phyloP scores from a whole-genome alignment of 805 yeast genomes.

The Cyberlindnera mycetangii region DNA sequence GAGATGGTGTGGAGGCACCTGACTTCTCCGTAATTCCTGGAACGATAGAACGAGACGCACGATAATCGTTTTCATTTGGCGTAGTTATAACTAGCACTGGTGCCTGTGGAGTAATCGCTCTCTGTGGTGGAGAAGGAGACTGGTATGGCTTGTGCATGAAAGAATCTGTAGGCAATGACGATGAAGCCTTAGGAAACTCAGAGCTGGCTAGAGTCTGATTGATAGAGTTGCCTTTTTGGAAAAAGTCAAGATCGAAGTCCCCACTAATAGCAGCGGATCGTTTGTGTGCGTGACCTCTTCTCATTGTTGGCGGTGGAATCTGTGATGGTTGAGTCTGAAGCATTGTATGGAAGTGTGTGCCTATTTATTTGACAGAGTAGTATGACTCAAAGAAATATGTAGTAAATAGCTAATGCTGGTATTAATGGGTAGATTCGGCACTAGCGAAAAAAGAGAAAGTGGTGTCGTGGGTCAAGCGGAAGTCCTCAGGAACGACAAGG shows the following conservation, averaged over 20 bases:
- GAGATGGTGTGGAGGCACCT: slow-evolving; percentile 20
- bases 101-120: background rate
- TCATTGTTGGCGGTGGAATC: slow-evolving; percentile 27
- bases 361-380: background rate
- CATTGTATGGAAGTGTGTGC: slow-evolving; percentile 5
- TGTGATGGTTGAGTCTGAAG: slow-evolving; percentile 21
- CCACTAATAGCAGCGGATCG: slow-evolving; percentile 89
- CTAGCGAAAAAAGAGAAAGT: background rate
- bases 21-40: slow-evolving; percentile 2
- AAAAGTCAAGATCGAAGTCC: slow-evolving; percentile 55
- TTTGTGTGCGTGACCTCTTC: slow-evolving; percentile 71
- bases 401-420: background rate
- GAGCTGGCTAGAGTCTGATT: slow-evolving; percentile 12
- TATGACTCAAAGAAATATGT: background rate
- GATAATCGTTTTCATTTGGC: slow-evolving; percentile 3
- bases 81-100: slow-evolving; percentile 17
- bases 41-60: slow-evolving; percentile 2
- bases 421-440: background rate
- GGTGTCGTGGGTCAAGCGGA: background rate
- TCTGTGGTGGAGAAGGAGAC: background rate
- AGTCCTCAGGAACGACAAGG: background rate
- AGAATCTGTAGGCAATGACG: slow-evolving; percentile 11
- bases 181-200: slow-evolving; percentile 6
- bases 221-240: slow-evolving; percentile 23
- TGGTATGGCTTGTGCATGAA: slow-evolving; percentile 4